Conservation (phyloP, 2,329 filamentous ascomycete species). For the Hymenoscyphus salicellus region DNA sequence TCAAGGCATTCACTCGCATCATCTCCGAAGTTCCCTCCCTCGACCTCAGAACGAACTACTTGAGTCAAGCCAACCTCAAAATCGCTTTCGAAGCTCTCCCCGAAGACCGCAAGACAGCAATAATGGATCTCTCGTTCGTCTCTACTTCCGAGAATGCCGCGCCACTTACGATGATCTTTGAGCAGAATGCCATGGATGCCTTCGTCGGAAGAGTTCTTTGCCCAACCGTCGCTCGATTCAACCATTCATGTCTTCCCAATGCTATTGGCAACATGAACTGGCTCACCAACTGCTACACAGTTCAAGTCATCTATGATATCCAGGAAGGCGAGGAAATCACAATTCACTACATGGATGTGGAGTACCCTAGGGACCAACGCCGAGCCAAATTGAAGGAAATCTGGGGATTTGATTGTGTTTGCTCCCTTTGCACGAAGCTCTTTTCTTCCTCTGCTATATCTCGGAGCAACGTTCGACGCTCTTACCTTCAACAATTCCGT, state of each 20-base stretch:
- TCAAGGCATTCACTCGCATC: background rate
- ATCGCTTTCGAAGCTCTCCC: background rate
- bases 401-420: background rate
- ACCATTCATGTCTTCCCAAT: background rate
- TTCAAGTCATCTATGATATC: background rate
- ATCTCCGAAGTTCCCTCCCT: background rate
- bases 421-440: background rate
- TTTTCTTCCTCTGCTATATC: background rate
- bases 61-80: background rate
- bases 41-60: background rate
- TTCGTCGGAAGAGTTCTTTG: background rate
- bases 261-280: background rate
- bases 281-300: background rate
- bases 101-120: background rate
- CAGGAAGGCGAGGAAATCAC: background rate
- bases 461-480: background rate
- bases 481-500: background rate
- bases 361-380: background rate
- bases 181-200: background rate
- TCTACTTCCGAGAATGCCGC: background rate
- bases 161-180: background rate
- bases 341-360: background rate
- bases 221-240: background rate
- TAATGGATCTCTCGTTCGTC: background rate
- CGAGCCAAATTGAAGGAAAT: background rate